A percentile compares a stretch with the other conserved stretches of the same genome.
Evolutionary conservation across 2,329 filamentous ascomycete genomes (phyloP).

Genomic region (Juglanconis oblonga): DNA sequence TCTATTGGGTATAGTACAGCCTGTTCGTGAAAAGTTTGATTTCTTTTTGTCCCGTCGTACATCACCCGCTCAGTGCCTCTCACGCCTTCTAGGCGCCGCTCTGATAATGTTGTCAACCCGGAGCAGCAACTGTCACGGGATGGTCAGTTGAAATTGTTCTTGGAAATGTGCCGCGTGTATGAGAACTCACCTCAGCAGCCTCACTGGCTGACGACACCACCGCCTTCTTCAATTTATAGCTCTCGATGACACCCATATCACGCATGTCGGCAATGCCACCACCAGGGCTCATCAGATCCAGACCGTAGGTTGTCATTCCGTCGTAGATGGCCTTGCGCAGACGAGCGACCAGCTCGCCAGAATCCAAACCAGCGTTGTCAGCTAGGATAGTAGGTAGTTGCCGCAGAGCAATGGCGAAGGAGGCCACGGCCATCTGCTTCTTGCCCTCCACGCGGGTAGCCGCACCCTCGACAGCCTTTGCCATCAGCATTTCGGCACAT

Average conservation of each 20-base stretch:
- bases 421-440: conserved; percentile 88
- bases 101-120: conserved; percentile 98
- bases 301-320: conserved; percentile 85
- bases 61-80: conserved; percentile 60
- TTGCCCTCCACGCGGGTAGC: conserved; percentile 95
- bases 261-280: conserved; percentile 95
- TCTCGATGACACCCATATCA: conserved; percentile 91
- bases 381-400: conserved; percentile 95
- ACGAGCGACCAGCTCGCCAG: conserved; percentile 86
- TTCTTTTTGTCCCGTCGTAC: neutral
- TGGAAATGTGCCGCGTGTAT: conserved; percentile 18
- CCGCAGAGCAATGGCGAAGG: conserved; percentile 83
- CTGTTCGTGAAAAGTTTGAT: conserved; percentile 5
- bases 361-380: conserved; percentile 96
- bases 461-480: conserved; percentile 91
- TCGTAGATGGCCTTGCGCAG: conserved; percentile 93
- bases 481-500: conserved; percentile 98
- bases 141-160: conserved; percentile 20
- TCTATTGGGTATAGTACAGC: conserved; percentile 21
- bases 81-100: conserved; percentile 78
- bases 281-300: conserved; percentile 85
- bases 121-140: conserved; percentile 66
- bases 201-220: conserved; percentile 95
- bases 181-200: conserved; percentile 78
- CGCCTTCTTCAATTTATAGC: conserved; percentile 98